Percentiles rank a stretch among this genome's conserved stretches.
phyloP scores from a whole-genome alignment of 768 basidiomycete species.

The Lyophyllum semitale region DNA sequence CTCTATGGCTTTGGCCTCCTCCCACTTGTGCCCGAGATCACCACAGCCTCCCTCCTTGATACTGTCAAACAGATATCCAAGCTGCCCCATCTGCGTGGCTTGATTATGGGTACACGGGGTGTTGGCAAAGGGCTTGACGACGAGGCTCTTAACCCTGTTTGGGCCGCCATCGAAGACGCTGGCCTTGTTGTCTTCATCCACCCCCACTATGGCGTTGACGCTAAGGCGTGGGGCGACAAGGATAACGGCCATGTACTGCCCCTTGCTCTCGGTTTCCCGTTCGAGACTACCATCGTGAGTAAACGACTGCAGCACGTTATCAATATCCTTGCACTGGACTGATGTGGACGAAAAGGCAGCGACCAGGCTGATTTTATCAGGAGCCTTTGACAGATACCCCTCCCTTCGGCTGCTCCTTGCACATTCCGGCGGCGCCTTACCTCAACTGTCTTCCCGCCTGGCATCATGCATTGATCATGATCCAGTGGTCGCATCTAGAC shows the following conservation, averaged over 20 bases:
- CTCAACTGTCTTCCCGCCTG: slow-evolving; percentile 81
- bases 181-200: slow-evolving; percentile 82
- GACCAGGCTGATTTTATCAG: slow-evolving; percentile 79
- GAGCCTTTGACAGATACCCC: slow-evolving; percentile 80
- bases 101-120: slow-evolving; percentile 84
- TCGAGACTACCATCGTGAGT: slow-evolving; percentile 85
- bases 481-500: slow-evolving; percentile 70
- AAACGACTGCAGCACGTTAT: neutral
- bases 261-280: slow-evolving; percentile 85
- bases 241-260: slow-evolving; percentile 89
- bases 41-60: slow-evolving; percentile 56
- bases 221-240: slow-evolving; percentile 71
- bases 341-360: slow-evolving; percentile 46
- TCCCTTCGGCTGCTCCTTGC: slow-evolving; percentile 76
- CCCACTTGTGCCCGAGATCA: slow-evolving; percentile 73
- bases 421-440: slow-evolving; percentile 85
- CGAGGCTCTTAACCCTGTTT: slow-evolving; percentile 73
- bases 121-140: slow-evolving; percentile 84
- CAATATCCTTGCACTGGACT: slow-evolving; percentile 5
- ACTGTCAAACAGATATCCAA: slow-evolving; percentile 65
- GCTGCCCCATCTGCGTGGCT: slow-evolving; percentile 66
- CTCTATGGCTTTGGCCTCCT: slow-evolving; percentile 85
- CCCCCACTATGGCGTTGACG: slow-evolving; percentile 83
- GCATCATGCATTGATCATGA: slow-evolving; percentile 87
- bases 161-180: slow-evolving; percentile 72